These are phyloP conservation scores for Psilocybe sp. DNA, from an alignment of 768 basidiomycete genomes.

Conservation along the genomic window DNA sequence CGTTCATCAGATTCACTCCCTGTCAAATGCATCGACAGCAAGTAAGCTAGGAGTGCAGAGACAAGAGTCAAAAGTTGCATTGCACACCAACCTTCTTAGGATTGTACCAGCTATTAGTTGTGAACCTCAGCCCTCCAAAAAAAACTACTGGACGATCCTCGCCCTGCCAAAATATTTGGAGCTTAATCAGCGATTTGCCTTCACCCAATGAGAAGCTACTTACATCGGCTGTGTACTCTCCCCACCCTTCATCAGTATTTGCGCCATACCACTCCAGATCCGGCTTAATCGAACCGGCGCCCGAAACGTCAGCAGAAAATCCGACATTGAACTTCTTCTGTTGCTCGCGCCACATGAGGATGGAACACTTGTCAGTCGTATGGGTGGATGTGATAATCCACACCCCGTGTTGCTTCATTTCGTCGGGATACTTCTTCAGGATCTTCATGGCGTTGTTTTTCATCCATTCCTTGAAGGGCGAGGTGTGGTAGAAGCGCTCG, in stretches of 20 bases:
- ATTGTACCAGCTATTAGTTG: too few species aligned
- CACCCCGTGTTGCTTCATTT: conserved; percentile 17
- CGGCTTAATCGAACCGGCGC: conserved; percentile 14
- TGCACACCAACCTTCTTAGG: too few species aligned
- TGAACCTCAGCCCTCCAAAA: conserved; percentile 19
- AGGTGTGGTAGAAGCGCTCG: conserved; percentile 17
- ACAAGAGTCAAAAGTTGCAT: neutral
- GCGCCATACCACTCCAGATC: conserved; percentile 18
- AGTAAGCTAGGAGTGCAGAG: too few species aligned
- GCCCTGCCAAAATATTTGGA: conserved; percentile 6
- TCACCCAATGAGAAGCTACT: neutral
- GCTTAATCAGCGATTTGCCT: neutral
- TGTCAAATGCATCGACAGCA: too few species aligned
- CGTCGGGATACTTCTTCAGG: conserved; percentile 13
- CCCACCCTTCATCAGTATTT: conserved; percentile 21
- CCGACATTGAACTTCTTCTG: conserved; percentile 16
- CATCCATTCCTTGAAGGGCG: conserved; percentile 21
- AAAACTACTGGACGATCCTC: conserved; percentile 15
- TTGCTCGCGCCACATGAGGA: conserved; percentile 19
- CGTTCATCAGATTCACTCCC: neutral
- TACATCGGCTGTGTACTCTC: conserved; percentile 16
- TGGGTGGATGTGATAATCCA: conserved; percentile 22
- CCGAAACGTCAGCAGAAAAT: conserved; percentile 15
- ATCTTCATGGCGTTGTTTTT: conserved; percentile 16
- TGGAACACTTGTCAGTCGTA: conserved; percentile 17